Evolutionary conservation across 2,329 filamentous ascomycete genomes (phyloP).

Genomic region (Alternaria novae-zelandiae): DNA sequence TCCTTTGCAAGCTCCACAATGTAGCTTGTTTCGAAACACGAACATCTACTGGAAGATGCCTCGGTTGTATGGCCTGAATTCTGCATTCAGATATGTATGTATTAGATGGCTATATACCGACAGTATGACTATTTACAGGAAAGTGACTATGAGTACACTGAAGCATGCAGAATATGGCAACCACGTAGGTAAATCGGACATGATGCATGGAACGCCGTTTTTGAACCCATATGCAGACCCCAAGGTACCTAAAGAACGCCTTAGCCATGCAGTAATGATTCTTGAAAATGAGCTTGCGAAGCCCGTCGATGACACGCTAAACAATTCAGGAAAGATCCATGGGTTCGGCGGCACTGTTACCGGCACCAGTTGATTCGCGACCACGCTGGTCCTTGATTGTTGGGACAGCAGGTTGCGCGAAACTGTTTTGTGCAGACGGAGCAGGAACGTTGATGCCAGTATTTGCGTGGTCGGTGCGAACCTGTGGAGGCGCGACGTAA

Average conservation of each 20-base stretch:
- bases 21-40: neutral
- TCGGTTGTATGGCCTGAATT: neutral
- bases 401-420: constrained; percentile 6
- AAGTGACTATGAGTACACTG: neutral
- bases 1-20: no score
- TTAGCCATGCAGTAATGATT: constrained; percentile 10
- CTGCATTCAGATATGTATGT: neutral
- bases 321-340: constrained; percentile 14
- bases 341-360: constrained; percentile 2
- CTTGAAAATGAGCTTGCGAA: neutral
- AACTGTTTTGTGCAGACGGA: constrained; percentile 19
- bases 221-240: neutral
- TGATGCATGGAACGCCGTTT: constrained; percentile 5
- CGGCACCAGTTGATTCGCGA: constrained; percentile 11
- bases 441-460: constrained; percentile 29
- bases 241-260: constrained; percentile 4
- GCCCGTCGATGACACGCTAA: no score
- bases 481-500: constrained; percentile 28
- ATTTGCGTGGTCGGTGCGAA: constrained; percentile 21
- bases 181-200: neutral
- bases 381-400: constrained; percentile 6
- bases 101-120: neutral
- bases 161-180: neutral
- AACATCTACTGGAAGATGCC: neutral
- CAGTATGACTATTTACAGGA: constrained; percentile 1